Evolutionary conservation across 768 basidiomycete genomes (phyloP), one percentile per base, ranked within the genome.

Genomic region (Pisolithus orientalis): DNA sequence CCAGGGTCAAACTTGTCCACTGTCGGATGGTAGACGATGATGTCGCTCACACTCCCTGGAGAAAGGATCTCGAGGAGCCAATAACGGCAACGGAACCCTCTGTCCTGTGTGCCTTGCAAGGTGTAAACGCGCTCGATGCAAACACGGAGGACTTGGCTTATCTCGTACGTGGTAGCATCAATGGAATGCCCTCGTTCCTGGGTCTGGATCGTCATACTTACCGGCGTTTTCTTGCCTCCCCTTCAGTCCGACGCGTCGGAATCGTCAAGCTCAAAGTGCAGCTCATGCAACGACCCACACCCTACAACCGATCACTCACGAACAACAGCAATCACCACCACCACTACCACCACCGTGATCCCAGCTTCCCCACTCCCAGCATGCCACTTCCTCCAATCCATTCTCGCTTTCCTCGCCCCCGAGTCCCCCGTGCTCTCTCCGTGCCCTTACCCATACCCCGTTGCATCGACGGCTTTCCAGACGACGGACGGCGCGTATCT

Each of bases 401-500:
- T 85, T 58, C 79, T 77, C 59, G 72, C 73, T 50, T 82, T 82
- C 53, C 64, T 85, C 66, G 77, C 75, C 59, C 72, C 66, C 42
- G 67, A 62, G 7, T 68, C 67, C 38, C 66, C 63, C 67, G 68
- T 50, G 24, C 68, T 68, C 55, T 70, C 55, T 46, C 67, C 67
- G 0, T 63, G 28, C 5, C 67, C 67, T 1, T 69, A 68, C 46
- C 67, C 67, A 0, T 68, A 68, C 17, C 67, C 66, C 57, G 51
- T 46, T 10, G 51, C 63, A 51, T 65, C 57, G 45, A 59, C 57
- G 45, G 59, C 53, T 7, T 69, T 73, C 53, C 66, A 68, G 59
- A 87, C 84, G 51, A 85, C 84, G 44, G 76, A 78, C 70, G 87
- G 86, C 59, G 85, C 79, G 53, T 90, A 88, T 62, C 78, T 90